These are phyloP conservation scores for Podospora didyma DNA, from an alignment of 495 filamentous ascomycete species.

Conservation along the genomic window DNA sequence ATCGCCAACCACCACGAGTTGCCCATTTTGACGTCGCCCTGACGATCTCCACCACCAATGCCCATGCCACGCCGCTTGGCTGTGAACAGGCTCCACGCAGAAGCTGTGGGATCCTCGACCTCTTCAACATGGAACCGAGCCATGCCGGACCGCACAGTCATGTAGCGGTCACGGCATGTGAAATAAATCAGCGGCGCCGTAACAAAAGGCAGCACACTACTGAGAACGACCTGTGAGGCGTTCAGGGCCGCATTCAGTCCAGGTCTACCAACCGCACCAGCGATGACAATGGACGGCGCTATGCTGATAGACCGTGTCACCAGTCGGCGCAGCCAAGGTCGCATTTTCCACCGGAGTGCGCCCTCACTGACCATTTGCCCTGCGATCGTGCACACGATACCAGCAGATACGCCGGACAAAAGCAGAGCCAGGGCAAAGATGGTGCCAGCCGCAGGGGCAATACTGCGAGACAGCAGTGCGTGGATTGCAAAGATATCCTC, in stretches of 20 bases:
- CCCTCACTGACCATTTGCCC: slow-evolving; percentile 58
- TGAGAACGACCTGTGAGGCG: slow-evolving; percentile 75
- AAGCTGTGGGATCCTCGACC: slow-evolving; percentile 11
- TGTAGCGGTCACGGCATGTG: slow-evolving; percentile 75
- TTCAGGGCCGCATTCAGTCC: slow-evolving; percentile 72
- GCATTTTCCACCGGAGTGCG: slow-evolving; percentile 57
- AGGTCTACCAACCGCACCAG: slow-evolving; percentile 54
- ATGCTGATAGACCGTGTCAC: slow-evolving; percentile 63
- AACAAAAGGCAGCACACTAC: slow-evolving; percentile 76
- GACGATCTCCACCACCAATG: neutral
- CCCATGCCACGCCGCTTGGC: neutral
- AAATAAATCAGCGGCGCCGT: slow-evolving; percentile 83
- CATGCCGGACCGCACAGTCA: slow-evolving; percentile 57
- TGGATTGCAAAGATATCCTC: slow-evolving; percentile 84
- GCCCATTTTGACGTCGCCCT: slow-evolving; percentile 49
- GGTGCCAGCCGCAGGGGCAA: slow-evolving; percentile 66
- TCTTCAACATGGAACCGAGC: slow-evolving; percentile 27
- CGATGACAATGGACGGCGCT: slow-evolving; percentile 72
- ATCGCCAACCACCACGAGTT: slow-evolving; percentile 57
- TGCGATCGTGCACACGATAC: slow-evolving; percentile 57
- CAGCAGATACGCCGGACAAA: slow-evolving; percentile 49
- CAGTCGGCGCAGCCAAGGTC: slow-evolving; percentile 49
- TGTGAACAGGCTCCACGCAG: neutral
- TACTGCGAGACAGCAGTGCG: slow-evolving; percentile 61
- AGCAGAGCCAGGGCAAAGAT: slow-evolving; percentile 55